Percentiles rank a stretch among this genome's conserved stretches.
Evolutionary conservation across 352 stramenopile genomes (phyloP).

Genomic region (Discostella stelligera): DNA sequence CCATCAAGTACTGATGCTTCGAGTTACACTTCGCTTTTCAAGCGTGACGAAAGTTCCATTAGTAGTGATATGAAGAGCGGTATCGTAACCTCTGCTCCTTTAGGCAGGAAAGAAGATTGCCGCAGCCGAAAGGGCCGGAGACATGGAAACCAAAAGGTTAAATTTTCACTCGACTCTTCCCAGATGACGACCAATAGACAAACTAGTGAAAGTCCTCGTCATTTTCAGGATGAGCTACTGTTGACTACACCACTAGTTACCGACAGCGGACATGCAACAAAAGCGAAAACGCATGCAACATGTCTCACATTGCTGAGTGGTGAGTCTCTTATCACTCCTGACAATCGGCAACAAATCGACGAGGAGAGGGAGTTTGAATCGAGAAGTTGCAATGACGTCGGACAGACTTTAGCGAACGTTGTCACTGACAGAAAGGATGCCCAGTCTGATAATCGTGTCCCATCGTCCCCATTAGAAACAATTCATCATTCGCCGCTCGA

Average conservation of each 20-base stretch:
- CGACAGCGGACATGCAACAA: neutral
- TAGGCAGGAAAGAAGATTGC: neutral
- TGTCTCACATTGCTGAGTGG: neutral
- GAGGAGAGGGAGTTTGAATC: neutral
- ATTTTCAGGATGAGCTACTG: neutral
- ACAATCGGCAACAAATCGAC: slow-evolving; percentile 4
- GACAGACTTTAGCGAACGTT: neutral
- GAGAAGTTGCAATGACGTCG: neutral
- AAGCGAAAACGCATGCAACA: neutral
- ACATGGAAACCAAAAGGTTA: slow-evolving; percentile 14
- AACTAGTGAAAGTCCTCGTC: neutral
- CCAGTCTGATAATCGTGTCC: neutral
- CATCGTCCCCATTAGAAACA: neutral
- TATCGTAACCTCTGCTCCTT: neutral
- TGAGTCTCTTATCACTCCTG: slow-evolving; percentile 18
- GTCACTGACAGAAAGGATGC: slow-evolving; percentile 25
- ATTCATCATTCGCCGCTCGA: slow-evolving; percentile 10
- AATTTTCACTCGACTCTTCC: slow-evolving; percentile 8
- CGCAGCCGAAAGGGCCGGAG: neutral
- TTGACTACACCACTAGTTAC: neutral
- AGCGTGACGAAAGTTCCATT: neutral
- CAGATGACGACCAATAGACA: neutral
- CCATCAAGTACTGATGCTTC: too few relatives aligned
- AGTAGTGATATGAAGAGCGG: neutral
- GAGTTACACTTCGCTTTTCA: too few relatives aligned